Percentiles rank a stretch among this genome's conserved stretches.
These are phyloP conservation scores for Daedaleopsis nitida DNA, from an alignment of 768 basidiomycete genomes.

Conservation along the genomic window DNA sequence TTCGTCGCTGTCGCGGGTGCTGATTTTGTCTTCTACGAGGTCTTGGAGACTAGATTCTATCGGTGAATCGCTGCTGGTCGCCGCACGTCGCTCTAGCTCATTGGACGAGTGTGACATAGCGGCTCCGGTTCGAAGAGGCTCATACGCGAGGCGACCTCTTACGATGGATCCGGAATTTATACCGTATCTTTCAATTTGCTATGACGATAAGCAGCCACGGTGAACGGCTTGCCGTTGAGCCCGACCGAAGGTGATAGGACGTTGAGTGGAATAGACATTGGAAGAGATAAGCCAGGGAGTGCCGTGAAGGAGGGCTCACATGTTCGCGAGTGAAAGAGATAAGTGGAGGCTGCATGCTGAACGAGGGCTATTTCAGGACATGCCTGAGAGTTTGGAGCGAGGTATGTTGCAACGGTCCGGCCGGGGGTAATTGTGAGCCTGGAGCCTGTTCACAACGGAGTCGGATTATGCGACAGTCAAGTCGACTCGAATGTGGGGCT, in stretches of 20 bases:
- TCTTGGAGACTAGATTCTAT: too few species aligned
- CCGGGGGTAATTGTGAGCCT: too few species aligned
- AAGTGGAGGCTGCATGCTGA: not conserved
- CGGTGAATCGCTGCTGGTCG: too few species aligned
- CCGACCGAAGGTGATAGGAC: not conserved
- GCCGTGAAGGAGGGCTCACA: not conserved
- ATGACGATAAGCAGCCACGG: not conserved
- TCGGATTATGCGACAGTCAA: too few species aligned
- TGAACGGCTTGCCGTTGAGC: not conserved
- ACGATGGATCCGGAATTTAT: not conserved
- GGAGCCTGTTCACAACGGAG: too few species aligned
- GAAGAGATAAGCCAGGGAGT: not conserved
- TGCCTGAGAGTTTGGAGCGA: too few species aligned
- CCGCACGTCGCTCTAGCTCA: too few species aligned
- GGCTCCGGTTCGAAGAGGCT: too few species aligned
- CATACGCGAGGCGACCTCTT: not conserved
- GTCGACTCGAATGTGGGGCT: too few species aligned
- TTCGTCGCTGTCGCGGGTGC: not conserved
- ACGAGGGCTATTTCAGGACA: not conserved
- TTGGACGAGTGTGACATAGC: too few species aligned
- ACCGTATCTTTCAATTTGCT: not conserved
- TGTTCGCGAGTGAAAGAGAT: not conserved
- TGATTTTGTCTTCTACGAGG: not conserved
- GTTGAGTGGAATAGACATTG: not conserved
- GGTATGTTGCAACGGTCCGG: too few species aligned